Base-by-base conservation (phyloP, 306 rosid species). In the Gastrolobium villosum region DNA sequence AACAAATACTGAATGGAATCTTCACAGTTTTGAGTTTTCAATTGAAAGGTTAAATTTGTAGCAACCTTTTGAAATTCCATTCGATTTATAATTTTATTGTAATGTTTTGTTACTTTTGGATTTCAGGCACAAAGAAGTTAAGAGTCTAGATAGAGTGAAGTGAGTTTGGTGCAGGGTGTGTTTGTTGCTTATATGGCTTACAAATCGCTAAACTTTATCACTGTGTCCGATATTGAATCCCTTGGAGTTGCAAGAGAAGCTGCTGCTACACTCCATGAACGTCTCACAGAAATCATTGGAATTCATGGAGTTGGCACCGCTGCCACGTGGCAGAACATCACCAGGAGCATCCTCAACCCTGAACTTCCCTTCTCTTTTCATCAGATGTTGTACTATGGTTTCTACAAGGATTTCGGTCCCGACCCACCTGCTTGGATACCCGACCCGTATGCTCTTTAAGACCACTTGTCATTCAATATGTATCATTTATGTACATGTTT, bases 351-450 rank as follows among this genome's bases (percentile, higher is more conserved):
- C 30, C 99, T 95, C 73, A 76, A 10, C 31, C 97, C 99, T 2
- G 80, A 91, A 37, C 90, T 87, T 0, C 97, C 99, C 30, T 95
- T 95, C 86, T 85, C 95, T 44, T 75, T 92, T 62, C 99, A 95
- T 82, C 99, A 86, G 84, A 87, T 91, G 96, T 3, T 95, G 74
- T 95, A 87, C 83, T 87, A 88, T 66, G 86, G 84, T 2, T 92
- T 97, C 90, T 92, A 75, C 81, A 82, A 48, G 63, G 79, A 80
- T 79, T 91, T 63, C 68, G 99, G 99, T 36, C 79, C 93, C 28
- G 98, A 95, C 83, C 98, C 98, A 3, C 97, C 96, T 26, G 96
- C 97, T 64, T 95, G 99, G 99, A 61, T 89, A 14, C 99, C 99
- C 56, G 79, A 87, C 83, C 87, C 80, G 99, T 95, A 79, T 66